Evolutionary conservation across 2,329 filamentous ascomycete genomes (phyloP).

Genomic region (Tolypocladium tropicale): DNA sequence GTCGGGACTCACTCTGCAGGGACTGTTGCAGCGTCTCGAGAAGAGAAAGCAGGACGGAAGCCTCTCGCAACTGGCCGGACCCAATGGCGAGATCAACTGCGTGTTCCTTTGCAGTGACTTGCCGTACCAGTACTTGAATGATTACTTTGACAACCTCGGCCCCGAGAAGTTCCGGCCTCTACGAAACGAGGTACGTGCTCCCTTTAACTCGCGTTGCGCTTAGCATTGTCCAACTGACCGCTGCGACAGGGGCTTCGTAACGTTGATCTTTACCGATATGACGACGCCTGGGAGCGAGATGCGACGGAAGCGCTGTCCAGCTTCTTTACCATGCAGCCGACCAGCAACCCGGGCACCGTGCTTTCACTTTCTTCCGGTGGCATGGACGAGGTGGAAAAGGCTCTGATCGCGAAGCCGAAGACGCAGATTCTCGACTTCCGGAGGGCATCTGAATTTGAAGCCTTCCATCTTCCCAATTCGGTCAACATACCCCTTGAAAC

Average conservation of each 20-base stretch:
- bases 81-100: slow-evolving; percentile 36
- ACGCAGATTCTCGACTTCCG: slow-evolving; percentile 34
- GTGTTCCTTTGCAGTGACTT: slow-evolving; percentile 54
- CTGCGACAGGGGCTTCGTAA: slow-evolving; percentile 29
- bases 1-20: slow-evolving; percentile 46
- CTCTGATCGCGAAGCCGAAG: slow-evolving; percentile 13
- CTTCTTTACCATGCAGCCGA: slow-evolving; percentile 19
- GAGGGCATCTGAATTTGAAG: slow-evolving; percentile 26
- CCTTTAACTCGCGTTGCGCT: background rate
- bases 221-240: slow-evolving; percentile 7
- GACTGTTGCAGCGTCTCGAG: slow-evolving; percentile 37
- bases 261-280: slow-evolving; percentile 44
- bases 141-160: slow-evolving; percentile 46
- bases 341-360: slow-evolving; percentile 13
- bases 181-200: slow-evolving; percentile 23
- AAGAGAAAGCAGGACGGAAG: slow-evolving; percentile 34
- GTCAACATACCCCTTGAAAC: slow-evolving; percentile 34
- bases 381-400: slow-evolving; percentile 14
- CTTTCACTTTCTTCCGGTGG: slow-evolving; percentile 9
- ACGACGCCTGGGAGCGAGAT: slow-evolving; percentile 42
- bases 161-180: slow-evolving; percentile 37
- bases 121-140: slow-evolving; percentile 50
- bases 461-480: slow-evolving; percentile 33
- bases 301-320: slow-evolving; percentile 26
- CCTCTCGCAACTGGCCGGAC: slow-evolving; percentile 32